Base-by-base conservation (phyloP, 257 asterid genomes). In the Parsonsia alboflavescens region DNA sequence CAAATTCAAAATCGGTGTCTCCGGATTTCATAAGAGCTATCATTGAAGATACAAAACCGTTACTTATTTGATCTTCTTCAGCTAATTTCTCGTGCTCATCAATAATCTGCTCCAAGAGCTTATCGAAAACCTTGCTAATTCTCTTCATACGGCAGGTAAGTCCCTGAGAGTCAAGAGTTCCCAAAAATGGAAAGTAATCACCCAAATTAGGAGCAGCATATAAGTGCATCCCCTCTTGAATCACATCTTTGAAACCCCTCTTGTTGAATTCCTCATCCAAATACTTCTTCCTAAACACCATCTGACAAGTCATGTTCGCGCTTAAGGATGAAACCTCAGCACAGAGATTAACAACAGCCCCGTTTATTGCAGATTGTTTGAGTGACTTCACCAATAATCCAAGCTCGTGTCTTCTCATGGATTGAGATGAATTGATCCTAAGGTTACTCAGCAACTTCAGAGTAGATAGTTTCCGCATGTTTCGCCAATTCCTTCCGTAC, bases 401-500 rank as follows among this genome's bases (percentile, higher is more conserved):
- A 36, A 75, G 19, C 11, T 75, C 68, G 33, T 41, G 68, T 52
- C 39, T 67, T 50, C 79, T 65, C 45, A 67, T 54, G 46, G 74
- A 49, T 4, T 30, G 48, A 67, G 66, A 75, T 4, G 79, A 75
- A 42, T 52, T 45, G 44, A 75, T 36, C 46, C 48, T 75, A 33
- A 16, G 24, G 41, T 22, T 52, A 48, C 68, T 75, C 16, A 67
- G 68, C 15, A 75, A 71, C 75, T 85, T 83, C 33, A 82, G 30
- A 10, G 24, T 50, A 53, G 85, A 87, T 0, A 88, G 54, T 66
- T 88, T 88, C 4, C 87, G 84, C 83, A 88, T 86, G 74, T 80
- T 84, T 33, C 90, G 86, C 92, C 88, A 88, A 61, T 82, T 82
- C 0, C 85, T 73, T 0, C 88, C 88, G 44, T 87, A 87, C 66